Conservation (phyloP, 2,329 filamentous ascomycete genomes). For the Tolypocladium tundrense region DNA sequence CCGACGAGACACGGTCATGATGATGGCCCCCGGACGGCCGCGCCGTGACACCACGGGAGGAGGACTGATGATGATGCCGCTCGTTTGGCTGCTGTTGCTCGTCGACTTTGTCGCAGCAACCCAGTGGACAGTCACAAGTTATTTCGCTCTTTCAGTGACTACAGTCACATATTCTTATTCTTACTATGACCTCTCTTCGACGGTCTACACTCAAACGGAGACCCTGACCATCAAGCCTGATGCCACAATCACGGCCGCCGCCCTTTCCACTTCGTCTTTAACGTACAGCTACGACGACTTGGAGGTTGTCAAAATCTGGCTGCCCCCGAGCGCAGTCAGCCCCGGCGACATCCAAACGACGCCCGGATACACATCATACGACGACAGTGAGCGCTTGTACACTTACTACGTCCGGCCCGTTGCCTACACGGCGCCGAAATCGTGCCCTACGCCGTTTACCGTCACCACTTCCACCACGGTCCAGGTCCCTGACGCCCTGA, state of each 20-base stretch:
- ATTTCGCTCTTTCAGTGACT: not conserved
- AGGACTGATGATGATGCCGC: not conserved
- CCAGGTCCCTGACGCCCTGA: slow-evolving; percentile 4
- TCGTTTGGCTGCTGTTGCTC: not conserved
- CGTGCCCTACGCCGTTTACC: slow-evolving; percentile 17
- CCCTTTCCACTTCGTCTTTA: not conserved
- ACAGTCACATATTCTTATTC: not conserved
- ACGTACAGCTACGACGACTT: not conserved
- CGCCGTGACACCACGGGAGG: not conserved
- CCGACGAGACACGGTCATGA: not conserved
- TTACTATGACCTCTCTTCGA: not conserved
- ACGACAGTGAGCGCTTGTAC: not conserved
- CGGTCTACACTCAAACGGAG: not conserved
- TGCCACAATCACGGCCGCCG: not conserved
- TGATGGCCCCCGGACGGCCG: not conserved
- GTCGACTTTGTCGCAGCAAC: not conserved
- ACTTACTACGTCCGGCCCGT: slow-evolving; percentile 9
- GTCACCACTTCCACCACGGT: slow-evolving; percentile 8
- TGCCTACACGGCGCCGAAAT: slow-evolving; percentile 14
- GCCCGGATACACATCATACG: not conserved
- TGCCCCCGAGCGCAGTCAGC: not conserved
- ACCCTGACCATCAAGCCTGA: not conserved
- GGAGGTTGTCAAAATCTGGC: not conserved
- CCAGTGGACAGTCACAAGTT: not conserved
- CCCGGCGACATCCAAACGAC: not conserved